Percentiles rank a stretch among this genome's conserved stretches.
Conservation (phyloP, 164 flowering plant species). For the Stephania japonica region DNA sequence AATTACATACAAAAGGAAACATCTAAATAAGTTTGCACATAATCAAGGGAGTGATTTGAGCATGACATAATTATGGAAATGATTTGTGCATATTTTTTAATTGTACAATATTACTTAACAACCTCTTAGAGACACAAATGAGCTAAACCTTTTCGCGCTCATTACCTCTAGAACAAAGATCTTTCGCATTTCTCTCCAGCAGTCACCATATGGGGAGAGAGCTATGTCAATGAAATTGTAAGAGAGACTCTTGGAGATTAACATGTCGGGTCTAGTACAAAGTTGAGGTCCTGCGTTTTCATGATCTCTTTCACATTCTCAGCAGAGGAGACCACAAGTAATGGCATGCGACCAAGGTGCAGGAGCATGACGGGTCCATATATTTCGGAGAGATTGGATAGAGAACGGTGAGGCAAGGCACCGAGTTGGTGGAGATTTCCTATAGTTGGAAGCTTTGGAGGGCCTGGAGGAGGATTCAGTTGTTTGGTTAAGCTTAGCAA, state of each 20-base stretch:
- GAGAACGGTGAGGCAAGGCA: neutral
- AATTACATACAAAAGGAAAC: too few relatives aligned
- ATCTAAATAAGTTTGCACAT: too few relatives aligned
- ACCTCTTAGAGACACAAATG: conserved; percentile 5
- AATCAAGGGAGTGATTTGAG: too few relatives aligned
- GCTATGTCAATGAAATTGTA: neutral
- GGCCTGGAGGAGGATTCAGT: neutral
- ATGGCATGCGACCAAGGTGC: conserved; percentile 7
- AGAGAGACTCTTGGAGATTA: neutral
- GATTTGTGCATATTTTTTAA: too few relatives aligned
- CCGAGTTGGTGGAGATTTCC: conserved; percentile 10
- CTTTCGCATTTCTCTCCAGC: conserved; percentile 10
- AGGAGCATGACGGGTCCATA: conserved; percentile 8
- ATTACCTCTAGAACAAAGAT: conserved; percentile 2
- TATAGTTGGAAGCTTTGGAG: conserved; percentile 5
- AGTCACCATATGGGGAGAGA: conserved; percentile 6
- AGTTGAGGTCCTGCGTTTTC: too few relatives aligned
- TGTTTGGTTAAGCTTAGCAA: too few relatives aligned
- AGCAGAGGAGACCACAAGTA: neutral
- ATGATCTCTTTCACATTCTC: too few relatives aligned
- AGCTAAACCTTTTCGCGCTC: conserved; percentile 6
- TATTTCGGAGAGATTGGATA: too few relatives aligned
- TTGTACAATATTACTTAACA: too few relatives aligned
- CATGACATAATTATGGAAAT: too few relatives aligned
- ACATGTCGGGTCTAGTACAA: conserved; percentile 4